phyloP scores from a whole-genome alignment of 2,329 filamentous ascomycete species.

The Fusarium hostae region DNA sequence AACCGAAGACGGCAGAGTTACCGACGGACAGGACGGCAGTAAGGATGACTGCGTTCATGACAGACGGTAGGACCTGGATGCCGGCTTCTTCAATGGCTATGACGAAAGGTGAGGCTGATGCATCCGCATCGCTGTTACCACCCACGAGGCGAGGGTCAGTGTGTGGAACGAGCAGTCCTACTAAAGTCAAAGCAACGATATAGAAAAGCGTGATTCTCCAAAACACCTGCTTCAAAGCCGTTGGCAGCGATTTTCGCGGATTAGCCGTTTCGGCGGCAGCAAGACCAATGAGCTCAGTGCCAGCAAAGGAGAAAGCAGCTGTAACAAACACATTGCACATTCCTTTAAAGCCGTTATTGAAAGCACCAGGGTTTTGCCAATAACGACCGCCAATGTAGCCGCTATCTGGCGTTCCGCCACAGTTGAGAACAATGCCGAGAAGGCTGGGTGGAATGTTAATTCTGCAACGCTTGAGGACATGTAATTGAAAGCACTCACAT shows the following conservation, averaged over 20 bases:
- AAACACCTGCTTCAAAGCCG: constrained; percentile 92
- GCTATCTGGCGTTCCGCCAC: constrained; percentile 77
- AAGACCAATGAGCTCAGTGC: constrained; percentile 80
- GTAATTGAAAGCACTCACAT: constrained; percentile 66
- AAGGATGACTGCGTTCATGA: constrained; percentile 97
- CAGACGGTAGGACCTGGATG: constrained; percentile 81
- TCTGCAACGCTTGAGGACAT: constrained; percentile 43
- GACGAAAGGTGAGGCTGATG: constrained; percentile 88
- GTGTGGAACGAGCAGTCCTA: constrained; percentile 85
- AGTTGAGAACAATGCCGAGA: constrained; percentile 86
- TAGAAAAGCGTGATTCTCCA: constrained; percentile 96
- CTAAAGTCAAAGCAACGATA: constrained; percentile 80
- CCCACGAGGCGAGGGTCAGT: constrained; percentile 71
- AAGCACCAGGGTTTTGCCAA: constrained; percentile 85
- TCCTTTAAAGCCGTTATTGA: constrained; percentile 86
- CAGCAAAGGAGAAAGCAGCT: constrained; percentile 80
- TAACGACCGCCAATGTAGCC: constrained; percentile 84
- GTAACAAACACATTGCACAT: constrained; percentile 81
- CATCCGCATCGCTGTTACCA: constrained; percentile 67
- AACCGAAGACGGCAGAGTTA: constrained; percentile 92
- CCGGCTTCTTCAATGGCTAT: constrained; percentile 89
- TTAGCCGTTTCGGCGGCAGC: constrained; percentile 83
- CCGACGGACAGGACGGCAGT: constrained; percentile 90
- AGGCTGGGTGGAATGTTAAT: constrained; percentile 62
- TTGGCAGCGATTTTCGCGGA: constrained; percentile 82